Evolutionary conservation across 306 rosid species (phyloP).

Genomic region (apple (Malus domestica)): DNA sequence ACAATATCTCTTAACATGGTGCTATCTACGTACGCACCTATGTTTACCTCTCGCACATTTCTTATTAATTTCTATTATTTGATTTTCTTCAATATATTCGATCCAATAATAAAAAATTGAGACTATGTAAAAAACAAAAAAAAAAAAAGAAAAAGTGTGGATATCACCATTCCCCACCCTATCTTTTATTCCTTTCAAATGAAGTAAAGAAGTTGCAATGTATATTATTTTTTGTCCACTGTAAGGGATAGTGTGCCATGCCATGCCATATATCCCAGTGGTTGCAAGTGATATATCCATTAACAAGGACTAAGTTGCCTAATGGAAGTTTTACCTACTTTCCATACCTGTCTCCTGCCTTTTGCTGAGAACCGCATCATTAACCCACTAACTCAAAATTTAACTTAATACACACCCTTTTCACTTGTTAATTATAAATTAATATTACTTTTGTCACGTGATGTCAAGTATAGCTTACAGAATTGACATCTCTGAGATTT

Average conservation of each 20-base stretch:
- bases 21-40: too few species aligned
- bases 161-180: too few species aligned
- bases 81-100: too few species aligned
- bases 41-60: too few species aligned
- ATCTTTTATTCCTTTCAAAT: too few species aligned
- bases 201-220: background rate
- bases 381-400: constrained; percentile 35
- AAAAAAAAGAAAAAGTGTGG: too few species aligned
- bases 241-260: constrained; percentile 11
- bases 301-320: constrained; percentile 16
- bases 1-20: too few species aligned
- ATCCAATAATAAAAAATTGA: too few species aligned
- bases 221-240: constrained; percentile 19
- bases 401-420: background rate
- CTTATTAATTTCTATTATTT: too few species aligned
- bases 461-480: constrained; percentile 61
- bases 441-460: constrained; percentile 39
- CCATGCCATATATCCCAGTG: constrained; percentile 4
- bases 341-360: constrained; percentile 32
- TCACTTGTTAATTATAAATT: constrained; percentile 6
- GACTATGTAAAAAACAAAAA: too few species aligned
- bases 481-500: constrained; percentile 44
- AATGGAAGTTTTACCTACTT: constrained; percentile 47
- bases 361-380: constrained; percentile 44
- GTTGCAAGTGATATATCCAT: constrained; percentile 58